phyloP scores from a whole-genome alignment of 2,329 filamentous ascomycete genomes.

The Niveomyces coronatus region DNA sequence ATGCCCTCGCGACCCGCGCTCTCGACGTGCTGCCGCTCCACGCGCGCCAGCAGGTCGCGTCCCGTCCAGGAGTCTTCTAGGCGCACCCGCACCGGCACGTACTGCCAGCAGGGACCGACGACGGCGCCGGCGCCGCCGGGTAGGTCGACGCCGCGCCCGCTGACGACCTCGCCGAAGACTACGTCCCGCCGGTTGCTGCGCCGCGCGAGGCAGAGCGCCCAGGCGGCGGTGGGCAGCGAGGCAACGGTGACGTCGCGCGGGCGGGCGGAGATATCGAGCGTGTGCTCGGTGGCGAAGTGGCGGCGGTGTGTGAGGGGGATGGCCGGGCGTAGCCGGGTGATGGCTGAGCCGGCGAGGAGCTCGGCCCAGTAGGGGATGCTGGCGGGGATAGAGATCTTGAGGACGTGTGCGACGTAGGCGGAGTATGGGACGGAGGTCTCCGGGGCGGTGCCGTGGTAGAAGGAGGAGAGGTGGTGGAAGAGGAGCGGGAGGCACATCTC shows the following conservation, averaged over 20 bases:
- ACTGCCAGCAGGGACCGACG: slow-evolving; percentile 57
- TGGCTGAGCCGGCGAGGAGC: slow-evolving; percentile 44
- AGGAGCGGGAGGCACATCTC: slow-evolving; percentile 56
- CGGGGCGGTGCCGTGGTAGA: slow-evolving; percentile 24
- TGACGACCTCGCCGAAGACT: slow-evolving; percentile 56
- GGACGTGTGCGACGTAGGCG: slow-evolving; percentile 32
- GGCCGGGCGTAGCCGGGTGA: slow-evolving; percentile 33
- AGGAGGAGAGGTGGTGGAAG: slow-evolving; percentile 46
- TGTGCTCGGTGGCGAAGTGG: slow-evolving; percentile 32
- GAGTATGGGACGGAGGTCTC: slow-evolving; percentile 32
- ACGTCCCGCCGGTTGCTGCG: slow-evolving; percentile 44
- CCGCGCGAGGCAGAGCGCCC: slow-evolving; percentile 51
- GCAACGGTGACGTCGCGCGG: slow-evolving; percentile 49
- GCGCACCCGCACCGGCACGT: slow-evolving; percentile 51
- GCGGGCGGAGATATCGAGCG: slow-evolving; percentile 36
- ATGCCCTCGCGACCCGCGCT: slow-evolving; percentile 45
- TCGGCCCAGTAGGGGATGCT: slow-evolving; percentile 51
- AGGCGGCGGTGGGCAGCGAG: slow-evolving; percentile 56
- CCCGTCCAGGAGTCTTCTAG: slow-evolving; percentile 41
- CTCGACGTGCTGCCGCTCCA: slow-evolving; percentile 48
- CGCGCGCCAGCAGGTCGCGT: slow-evolving; percentile 38
- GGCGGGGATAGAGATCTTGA: slow-evolving; percentile 30
- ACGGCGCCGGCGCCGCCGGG: slow-evolving; percentile 38
- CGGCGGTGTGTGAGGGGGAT: slow-evolving; percentile 24
- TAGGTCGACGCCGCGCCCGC: slow-evolving; percentile 50